phyloP scores from a whole-genome alignment of 805 yeast species.

The Wickerhamiella lipophila region DNA sequence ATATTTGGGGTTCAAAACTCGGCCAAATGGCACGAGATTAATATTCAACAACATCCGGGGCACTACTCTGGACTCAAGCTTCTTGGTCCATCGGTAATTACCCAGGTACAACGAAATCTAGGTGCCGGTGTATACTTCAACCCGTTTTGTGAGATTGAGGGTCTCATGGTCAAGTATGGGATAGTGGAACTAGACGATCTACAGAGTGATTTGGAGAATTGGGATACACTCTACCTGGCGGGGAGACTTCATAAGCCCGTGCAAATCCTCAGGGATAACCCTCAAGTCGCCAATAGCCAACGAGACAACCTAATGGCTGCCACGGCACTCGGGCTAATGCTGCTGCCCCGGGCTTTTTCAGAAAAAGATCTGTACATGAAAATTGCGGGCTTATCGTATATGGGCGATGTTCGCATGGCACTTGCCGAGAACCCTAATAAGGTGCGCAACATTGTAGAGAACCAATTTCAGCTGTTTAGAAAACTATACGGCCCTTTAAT shows the following conservation, averaged over 20 bases:
- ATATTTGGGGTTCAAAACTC: constrained; percentile 71
- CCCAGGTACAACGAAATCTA: constrained; percentile 41
- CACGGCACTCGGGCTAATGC: constrained; percentile 49
- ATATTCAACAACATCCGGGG: constrained; percentile 49
- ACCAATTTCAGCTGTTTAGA: constrained; percentile 59
- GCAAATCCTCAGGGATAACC: constrained; percentile 45
- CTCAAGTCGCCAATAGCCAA: constrained; percentile 17
- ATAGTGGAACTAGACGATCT: constrained; percentile 54
- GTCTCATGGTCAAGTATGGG: constrained; percentile 68
- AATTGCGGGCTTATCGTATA: constrained; percentile 68
- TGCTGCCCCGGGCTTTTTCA: constrained; percentile 39
- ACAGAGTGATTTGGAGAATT: constrained; percentile 58
- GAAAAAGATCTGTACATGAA: constrained; percentile 60
- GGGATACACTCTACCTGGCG: constrained; percentile 79
- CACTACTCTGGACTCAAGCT: constrained; percentile 64
- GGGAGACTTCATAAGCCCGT: constrained; percentile 95
- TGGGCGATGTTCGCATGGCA: constrained; percentile 79
- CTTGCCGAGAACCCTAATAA: constrained; percentile 89
- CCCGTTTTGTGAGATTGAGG: constrained; percentile 63
- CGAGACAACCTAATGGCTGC: constrained; percentile 66
- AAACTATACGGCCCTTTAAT: constrained; percentile 60
- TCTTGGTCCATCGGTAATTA: constrained; percentile 48
- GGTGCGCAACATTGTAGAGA: constrained; percentile 68
- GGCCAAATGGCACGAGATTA: constrained; percentile 61
- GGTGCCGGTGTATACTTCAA: constrained; percentile 94